Conservation (phyloP, 768 basidiomycete species). For the Roridomyces roridus region DNA sequence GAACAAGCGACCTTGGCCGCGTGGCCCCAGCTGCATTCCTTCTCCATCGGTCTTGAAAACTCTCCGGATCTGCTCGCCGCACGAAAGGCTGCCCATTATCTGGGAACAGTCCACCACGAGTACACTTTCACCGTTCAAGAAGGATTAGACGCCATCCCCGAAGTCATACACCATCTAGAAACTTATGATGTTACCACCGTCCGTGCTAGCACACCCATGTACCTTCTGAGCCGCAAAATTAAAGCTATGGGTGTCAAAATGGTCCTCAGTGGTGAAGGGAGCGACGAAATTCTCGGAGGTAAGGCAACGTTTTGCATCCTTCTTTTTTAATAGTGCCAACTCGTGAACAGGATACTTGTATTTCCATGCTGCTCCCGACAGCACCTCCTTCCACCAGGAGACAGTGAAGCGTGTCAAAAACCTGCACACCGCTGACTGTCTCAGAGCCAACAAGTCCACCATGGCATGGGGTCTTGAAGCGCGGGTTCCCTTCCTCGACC, state of each 20-base stretch:
- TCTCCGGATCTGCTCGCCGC: slow-evolving; percentile 96
- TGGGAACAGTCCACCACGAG: slow-evolving; percentile 96
- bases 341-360: slow-evolving; percentile 84
- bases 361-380: slow-evolving; percentile 97
- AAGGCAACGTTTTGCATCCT: slow-evolving; percentile 14
- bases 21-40: slow-evolving; percentile 98
- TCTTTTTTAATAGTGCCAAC: background rate
- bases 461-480: slow-evolving; percentile 99
- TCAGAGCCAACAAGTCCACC: slow-evolving; percentile 99
- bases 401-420: slow-evolving; percentile 95
- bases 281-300: slow-evolving; percentile 98
- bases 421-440: slow-evolving; percentile 95
- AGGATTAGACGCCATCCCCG: slow-evolving; percentile 94
- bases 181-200: slow-evolving; percentile 99
- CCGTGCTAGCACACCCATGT: slow-evolving; percentile 98
- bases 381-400: slow-evolving; percentile 91
- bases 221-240: slow-evolving; percentile 96
- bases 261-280: slow-evolving; percentile 97
- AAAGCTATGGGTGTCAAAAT: slow-evolving; percentile 99
- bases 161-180: slow-evolving; percentile 98
- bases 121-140: slow-evolving; percentile 98
- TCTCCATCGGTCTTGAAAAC: slow-evolving; percentile 93
- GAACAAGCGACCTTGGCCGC: slow-evolving; percentile 78
- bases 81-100: slow-evolving; percentile 88
- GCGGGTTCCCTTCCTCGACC: slow-evolving; percentile 98